Evolutionary conservation across 306 rosid genomes (phyloP).

Genomic region (Ceratonia siliqua): DNA sequence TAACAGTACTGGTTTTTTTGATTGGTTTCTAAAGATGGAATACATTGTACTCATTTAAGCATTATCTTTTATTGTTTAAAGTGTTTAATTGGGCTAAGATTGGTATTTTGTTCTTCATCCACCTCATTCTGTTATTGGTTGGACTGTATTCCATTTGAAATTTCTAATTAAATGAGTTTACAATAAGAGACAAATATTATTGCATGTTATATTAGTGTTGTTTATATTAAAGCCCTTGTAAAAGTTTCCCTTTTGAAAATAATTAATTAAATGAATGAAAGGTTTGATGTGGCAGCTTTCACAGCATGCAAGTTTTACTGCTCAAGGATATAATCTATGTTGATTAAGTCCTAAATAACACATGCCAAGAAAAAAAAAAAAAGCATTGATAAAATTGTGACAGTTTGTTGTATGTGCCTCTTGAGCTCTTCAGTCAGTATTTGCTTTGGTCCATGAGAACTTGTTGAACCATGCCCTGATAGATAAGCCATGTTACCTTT

Average conservation of each 20-base stretch:
- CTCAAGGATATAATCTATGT: neutral
- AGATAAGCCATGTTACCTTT: conserved; percentile 14
- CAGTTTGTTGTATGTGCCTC: neutral
- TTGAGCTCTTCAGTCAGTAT: neutral
- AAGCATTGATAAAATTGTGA: neutral
- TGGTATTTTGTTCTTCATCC: neutral
- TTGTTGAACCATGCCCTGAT: conserved; percentile 20
- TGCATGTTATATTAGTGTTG: neutral
- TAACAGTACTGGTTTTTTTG: neutral
- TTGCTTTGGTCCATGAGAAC: conserved; percentile 6
- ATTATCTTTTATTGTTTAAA: neutral
- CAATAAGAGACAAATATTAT: neutral
- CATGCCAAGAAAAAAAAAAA: neutral
- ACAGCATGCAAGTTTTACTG: conserved; percentile 6
- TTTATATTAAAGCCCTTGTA: neutral
- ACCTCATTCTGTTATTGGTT: neutral
- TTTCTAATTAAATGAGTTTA: neutral
- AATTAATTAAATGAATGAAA: neutral
- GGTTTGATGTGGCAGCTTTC: conserved; percentile 1
- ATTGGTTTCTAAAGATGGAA: neutral
- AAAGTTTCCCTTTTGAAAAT: neutral
- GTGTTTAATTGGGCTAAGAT: neutral
- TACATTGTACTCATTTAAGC: neutral
- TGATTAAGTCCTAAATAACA: neutral
- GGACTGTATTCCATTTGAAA: neutral